Base-by-base conservation (phyloP, 2,329 filamentous ascomycete species). In the Talaromyces amestolkiae region DNA sequence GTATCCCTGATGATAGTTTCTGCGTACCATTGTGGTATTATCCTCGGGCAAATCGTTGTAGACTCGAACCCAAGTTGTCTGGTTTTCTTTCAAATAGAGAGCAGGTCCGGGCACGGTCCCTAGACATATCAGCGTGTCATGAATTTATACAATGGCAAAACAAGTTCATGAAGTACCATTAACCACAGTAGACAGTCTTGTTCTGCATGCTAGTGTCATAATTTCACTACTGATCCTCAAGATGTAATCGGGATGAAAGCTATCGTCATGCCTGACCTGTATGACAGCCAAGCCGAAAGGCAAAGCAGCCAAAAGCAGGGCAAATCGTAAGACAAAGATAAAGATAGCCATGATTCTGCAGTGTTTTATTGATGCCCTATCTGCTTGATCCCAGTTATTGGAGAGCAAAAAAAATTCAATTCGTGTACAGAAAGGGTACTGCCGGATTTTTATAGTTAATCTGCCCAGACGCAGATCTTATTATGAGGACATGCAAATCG, bases 41-140 rank as follows among this genome's bases (percentile, higher is more conserved):
- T 79, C 72, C 15, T 82, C 72, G 0, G 74, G 66, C 75, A 87
- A 84, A 66, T 85, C 80, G 71, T 88, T 87, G 74, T 86, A 86
- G 1, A 88, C 86, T 9, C 85, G 77, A 61, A 87, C 81, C 85
- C 85, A 87, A n/a, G 64, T 66, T n/a, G 64, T 65, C 15, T 58
- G 51, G 39, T 63, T 63, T 47, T 63, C 61, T 45, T 45, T 58
- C 24, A 63, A n/a, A 63, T 63, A 63, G n/a, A 63, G 5, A n/a
- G 61, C 37, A 15, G 61, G 61, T 27, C 61, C 61, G 19, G 61
- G 61, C 13, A 53, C 41, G 19, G 39, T 58, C 17, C 37, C 61
- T 37, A 51, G 24, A 22, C 17, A n/a, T 7, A 27, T 51, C 13
- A 51, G 47, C 47, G 24, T n/a, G 3, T 27, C 27, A 27, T 27